Conservation (phyloP, 2,329 filamentous ascomycete genomes). For the Falciphora oryzae region DNA sequence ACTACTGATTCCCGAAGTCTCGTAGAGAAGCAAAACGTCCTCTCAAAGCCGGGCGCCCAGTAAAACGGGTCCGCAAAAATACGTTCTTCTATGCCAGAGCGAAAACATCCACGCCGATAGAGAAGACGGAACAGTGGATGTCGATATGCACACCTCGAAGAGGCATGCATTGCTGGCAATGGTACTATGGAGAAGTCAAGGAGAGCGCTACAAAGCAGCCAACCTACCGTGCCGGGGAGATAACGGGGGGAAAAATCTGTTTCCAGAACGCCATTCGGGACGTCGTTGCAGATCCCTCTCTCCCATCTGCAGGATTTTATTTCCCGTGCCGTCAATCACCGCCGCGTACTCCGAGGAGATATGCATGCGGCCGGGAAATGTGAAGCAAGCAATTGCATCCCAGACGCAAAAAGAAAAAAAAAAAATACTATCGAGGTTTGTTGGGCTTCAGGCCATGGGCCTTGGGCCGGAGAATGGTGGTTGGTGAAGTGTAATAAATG, state of each 20-base stretch:
- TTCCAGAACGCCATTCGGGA: background rate
- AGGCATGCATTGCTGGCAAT: constrained; percentile 9
- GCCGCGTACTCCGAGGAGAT: too few relatives aligned
- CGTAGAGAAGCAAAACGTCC: constrained; percentile 24
- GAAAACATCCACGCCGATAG: constrained; percentile 21
- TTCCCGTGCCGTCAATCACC: background rate
- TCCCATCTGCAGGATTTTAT: background rate
- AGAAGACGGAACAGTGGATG: constrained; percentile 17
- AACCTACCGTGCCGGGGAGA: background rate
- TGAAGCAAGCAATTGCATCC: background rate
- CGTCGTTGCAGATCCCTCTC: background rate
- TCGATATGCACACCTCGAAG: constrained; percentile 17
- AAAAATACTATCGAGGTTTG: background rate
- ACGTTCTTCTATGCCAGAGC: constrained; percentile 20
- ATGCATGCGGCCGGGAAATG: background rate
- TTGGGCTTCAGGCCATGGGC: background rate
- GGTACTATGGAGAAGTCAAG: background rate
- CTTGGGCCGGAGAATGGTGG: background rate
- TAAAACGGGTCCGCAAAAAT: constrained; percentile 21
- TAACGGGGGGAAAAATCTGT: too few relatives aligned
- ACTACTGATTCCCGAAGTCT: constrained; percentile 27
- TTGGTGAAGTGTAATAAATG: background rate
- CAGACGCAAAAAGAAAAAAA: too few relatives aligned
- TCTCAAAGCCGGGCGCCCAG: constrained; percentile 26
- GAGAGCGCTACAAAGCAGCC: background rate